These are phyloP conservation scores for Magnaporthiopsis incrustans DNA, from an alignment of 2,329 filamentous ascomycete species.

Conservation along the genomic window DNA sequence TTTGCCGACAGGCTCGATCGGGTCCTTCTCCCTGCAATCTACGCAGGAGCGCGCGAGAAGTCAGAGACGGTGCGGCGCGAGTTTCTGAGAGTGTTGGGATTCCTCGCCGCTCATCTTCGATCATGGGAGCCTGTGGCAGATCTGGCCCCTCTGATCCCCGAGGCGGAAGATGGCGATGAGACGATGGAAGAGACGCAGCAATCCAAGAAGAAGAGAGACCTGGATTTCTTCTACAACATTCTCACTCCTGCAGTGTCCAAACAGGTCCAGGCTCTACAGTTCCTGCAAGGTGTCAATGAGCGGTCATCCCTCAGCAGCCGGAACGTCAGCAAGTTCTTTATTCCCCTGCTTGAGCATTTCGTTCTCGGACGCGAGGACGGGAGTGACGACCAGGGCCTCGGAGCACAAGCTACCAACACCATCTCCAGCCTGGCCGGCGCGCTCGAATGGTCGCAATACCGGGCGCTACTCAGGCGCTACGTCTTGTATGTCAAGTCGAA, in stretches of 20 bases:
- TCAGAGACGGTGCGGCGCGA: slow-evolving; percentile 83
- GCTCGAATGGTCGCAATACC: slow-evolving; percentile 86
- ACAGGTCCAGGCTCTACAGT: slow-evolving; percentile 73
- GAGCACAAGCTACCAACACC: slow-evolving; percentile 76
- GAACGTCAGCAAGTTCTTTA: slow-evolving; percentile 78
- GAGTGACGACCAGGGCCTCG: slow-evolving; percentile 73
- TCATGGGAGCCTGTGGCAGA: slow-evolving; percentile 65
- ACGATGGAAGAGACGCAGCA: slow-evolving; percentile 2
- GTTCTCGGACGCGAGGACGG: slow-evolving; percentile 72
- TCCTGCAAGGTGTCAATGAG: slow-evolving; percentile 61
- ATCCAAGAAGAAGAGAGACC: slow-evolving; percentile 33
- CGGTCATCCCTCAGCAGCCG: slow-evolving; percentile 56
- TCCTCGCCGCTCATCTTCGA: slow-evolving; percentile 64
- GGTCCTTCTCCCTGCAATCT: slow-evolving; percentile 67
- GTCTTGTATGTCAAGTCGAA: slow-evolving; percentile 74
- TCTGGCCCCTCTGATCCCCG: slow-evolving; percentile 58
- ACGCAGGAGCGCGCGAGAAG: slow-evolving; percentile 64
- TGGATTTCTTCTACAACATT: slow-evolving; percentile 86
- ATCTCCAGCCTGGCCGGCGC: slow-evolving; percentile 67
- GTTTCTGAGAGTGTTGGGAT: slow-evolving; percentile 70
- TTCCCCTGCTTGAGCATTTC: slow-evolving; percentile 90
- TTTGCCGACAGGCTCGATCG: slow-evolving; percentile 53
- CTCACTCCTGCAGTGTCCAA: slow-evolving; percentile 83
- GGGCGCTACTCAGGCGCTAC: slow-evolving; percentile 75
- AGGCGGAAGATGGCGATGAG: slow-evolving; percentile 45